Percentiles rank a stretch among this genome's conserved stretches.
These are phyloP conservation scores for Trypanosomatidae sp. DNA, from an alignment of 208 protist genomes.

Conservation along the genomic window DNA sequence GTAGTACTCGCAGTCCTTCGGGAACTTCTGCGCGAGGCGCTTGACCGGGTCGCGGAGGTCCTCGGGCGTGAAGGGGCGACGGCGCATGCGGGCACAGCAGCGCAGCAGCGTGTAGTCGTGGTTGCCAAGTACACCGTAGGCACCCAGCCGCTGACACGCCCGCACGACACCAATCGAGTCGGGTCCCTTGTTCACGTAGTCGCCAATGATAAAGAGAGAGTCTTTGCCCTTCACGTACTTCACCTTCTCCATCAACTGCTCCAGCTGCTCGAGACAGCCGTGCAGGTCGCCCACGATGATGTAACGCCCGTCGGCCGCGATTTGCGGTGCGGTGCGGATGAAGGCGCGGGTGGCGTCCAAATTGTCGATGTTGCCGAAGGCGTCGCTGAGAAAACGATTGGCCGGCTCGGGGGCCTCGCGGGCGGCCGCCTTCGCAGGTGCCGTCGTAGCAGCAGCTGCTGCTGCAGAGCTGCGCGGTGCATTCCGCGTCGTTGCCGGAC, in stretches of 20 bases:
- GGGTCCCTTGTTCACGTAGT: slow-evolving; percentile 91
- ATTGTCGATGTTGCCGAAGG: slow-evolving; percentile 59
- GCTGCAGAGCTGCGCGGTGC: too few species aligned
- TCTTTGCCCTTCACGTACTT: slow-evolving; percentile 74
- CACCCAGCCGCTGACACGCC: slow-evolving; percentile 57
- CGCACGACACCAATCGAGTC: slow-evolving; percentile 80
- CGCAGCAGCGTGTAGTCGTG: slow-evolving; percentile 88
- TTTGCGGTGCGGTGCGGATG: slow-evolving; percentile 64
- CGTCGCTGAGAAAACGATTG: slow-evolving; percentile 32
- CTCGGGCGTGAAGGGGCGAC: slow-evolving; percentile 41
- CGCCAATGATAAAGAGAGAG: slow-evolving; percentile 80
- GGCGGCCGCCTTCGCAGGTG: too few species aligned
- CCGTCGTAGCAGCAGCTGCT: too few species aligned
- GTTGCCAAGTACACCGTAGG: slow-evolving; percentile 86
- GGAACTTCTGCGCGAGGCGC: slow-evolving; percentile 67
- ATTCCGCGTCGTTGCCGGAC: too few species aligned
- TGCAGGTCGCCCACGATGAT: slow-evolving; percentile 92
- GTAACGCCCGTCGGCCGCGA: too few species aligned
- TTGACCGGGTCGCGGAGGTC: slow-evolving; percentile 81
- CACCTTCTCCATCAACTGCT: slow-evolving; percentile 78
- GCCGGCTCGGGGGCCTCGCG: slow-evolving; percentile 11
- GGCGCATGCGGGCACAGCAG: slow-evolving; percentile 48
- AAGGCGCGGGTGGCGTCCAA: slow-evolving; percentile 50
- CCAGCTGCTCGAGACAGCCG: slow-evolving; percentile 83
- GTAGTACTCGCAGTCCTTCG: slow-evolving; percentile 78